Evolutionary conservation across 225 moss, liverwort and hornwort genomes (phyloP), one percentile per base, ranked within the genome.

Genomic region (Bryum argenteum): DNA sequence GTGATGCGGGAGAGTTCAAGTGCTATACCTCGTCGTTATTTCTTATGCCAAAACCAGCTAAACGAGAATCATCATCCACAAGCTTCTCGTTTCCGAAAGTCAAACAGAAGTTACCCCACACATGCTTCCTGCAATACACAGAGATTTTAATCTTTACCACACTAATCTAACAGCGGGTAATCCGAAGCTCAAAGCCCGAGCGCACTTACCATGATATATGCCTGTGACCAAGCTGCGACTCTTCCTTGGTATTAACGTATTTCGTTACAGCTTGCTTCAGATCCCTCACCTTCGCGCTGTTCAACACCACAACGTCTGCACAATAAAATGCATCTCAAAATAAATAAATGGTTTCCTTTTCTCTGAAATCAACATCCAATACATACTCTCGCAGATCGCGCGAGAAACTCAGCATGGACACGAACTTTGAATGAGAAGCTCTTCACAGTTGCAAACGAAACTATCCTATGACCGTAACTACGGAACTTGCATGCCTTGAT

Each of bases 91-190:
- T 85, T 64, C 91, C 90, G 74, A 84, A 88, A 28, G 74, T 61
- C 39, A 98, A 87, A 78, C 92, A 98, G 56, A 94, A 98, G 52
- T 94, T 94, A 63, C 89, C 89, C 98, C 98, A 98, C 12, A 98
- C 98, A 64, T 98, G 92, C 76, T 89, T 91, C 98, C 94, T 98
- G 88, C 47, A 10, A 58, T 16, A 18, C 43, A 65, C 23, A 39
- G 33, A 44, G 50, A 66, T 9, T 7, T 54, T 2, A 48, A 11
- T 1, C 8, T 28, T 17, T 44, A 6, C 15, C 14, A 4, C 14
- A 47, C 47, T 47, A 13, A 12, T 47, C 48, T 5, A 48, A 15
- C 48, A 48, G 15, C 48, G 7, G 6, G 6, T 5, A 48, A 3
- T 11, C 48, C 16, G 11, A 3, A 44, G 11, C 18, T 11, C 40